These are phyloP conservation scores for Halophytophthora batemanensis DNA, from an alignment of 352 stramenopile species.

Conservation along the genomic window DNA sequence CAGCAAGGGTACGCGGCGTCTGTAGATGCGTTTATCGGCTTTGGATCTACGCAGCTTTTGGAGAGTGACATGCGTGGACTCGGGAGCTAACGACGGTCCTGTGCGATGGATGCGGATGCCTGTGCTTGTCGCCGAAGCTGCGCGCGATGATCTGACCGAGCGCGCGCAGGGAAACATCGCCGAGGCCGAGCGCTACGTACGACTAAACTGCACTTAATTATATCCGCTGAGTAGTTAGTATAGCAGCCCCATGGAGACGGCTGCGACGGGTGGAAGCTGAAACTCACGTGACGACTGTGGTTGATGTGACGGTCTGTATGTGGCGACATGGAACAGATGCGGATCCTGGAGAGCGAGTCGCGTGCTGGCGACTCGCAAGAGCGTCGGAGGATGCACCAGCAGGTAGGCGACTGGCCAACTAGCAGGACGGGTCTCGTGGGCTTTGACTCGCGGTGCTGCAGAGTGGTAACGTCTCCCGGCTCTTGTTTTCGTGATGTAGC, in stretches of 20 bases:
- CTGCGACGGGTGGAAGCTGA: neutral
- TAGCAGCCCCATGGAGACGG: neutral
- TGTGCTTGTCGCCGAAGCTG: slow-evolving; percentile 15
- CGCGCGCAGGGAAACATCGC: slow-evolving; percentile 67
- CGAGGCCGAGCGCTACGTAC: slow-evolving; percentile 75
- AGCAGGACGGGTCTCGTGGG: neutral
- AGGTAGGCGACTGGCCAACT: slow-evolving; percentile 12
- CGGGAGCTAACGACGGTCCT: neutral
- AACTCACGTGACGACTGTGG: neutral
- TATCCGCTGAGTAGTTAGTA: neutral
- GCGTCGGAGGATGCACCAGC: slow-evolving; percentile 80
- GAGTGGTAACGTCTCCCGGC: neutral
- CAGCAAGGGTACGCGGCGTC: slow-evolving; percentile 13
- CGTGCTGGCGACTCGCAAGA: slow-evolving; percentile 75
- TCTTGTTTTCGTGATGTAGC: slow-evolving; percentile 12
- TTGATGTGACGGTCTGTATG: neutral
- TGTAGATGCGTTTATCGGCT: neutral
- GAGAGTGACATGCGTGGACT: neutral
- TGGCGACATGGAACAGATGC: slow-evolving; percentile 31
- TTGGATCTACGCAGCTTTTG: no score
- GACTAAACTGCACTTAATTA: neutral
- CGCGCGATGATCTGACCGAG: slow-evolving; percentile 47
- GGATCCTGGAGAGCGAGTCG: slow-evolving; percentile 82
- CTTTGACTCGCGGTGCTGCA: neutral
- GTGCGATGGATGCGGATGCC: neutral